Evolutionary conservation across 768 basidiomycete genomes (phyloP).

Genomic region (Boletus speciosus): DNA sequence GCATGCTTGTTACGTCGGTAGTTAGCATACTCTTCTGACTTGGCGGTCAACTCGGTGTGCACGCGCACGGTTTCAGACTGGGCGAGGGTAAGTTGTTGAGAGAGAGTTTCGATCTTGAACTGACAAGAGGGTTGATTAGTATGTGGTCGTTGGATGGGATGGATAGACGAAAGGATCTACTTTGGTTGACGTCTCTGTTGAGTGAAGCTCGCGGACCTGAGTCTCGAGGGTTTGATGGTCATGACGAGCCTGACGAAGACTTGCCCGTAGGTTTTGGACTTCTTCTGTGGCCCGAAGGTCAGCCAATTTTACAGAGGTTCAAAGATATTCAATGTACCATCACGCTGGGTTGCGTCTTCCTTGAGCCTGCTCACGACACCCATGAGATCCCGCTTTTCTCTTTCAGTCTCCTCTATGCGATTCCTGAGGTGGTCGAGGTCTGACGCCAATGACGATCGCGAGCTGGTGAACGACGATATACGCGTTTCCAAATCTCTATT

Average conservation of each 20-base stretch:
- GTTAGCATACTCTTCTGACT: constrained; percentile 80
- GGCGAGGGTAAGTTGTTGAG: constrained; percentile 77
- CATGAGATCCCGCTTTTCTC: constrained; percentile 88
- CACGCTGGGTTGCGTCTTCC: constrained; percentile 67
- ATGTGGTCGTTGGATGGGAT: not conserved
- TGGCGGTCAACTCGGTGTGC: constrained; percentile 61
- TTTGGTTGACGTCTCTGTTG: constrained; percentile 73
- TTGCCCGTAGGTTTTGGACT: constrained; percentile 60
- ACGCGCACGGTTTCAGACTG: constrained; percentile 74
- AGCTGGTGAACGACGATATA: constrained; percentile 51
- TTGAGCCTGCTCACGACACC: constrained; percentile 80
- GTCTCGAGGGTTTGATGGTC: constrained; percentile 67
- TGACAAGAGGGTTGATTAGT: constrained; percentile 26
- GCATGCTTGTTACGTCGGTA: constrained; percentile 80
- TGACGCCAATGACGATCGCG: constrained; percentile 59
- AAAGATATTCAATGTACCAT: constrained; percentile 48
- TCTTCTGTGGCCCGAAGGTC: constrained; percentile 49
- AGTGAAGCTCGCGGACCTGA: constrained; percentile 68
- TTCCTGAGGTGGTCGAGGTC: constrained; percentile 57
- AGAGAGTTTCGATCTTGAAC: constrained; percentile 84
- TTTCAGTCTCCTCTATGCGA: constrained; percentile 70
- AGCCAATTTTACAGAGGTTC: not conserved
- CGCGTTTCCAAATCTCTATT: constrained; percentile 50
- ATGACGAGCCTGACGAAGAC: constrained; percentile 71
- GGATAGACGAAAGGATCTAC: constrained; percentile 34